Evolutionary conservation across 805 yeast genomes (phyloP).

Genomic region (Blastobotrys parvus): DNA sequence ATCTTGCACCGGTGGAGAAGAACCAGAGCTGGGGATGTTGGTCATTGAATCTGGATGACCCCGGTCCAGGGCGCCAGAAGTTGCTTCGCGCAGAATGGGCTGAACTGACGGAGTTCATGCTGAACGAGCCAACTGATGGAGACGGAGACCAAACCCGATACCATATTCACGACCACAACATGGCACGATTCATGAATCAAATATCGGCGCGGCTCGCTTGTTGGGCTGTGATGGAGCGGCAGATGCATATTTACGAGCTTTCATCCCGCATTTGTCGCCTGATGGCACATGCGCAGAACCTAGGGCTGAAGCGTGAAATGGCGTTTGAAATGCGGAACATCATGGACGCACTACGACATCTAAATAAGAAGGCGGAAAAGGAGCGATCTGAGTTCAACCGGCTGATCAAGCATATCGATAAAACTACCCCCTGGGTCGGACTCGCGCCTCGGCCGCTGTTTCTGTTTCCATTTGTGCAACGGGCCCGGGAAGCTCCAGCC

Average conservation of each 20-base stretch:
- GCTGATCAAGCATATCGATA: not conserved
- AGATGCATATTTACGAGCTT: not conserved
- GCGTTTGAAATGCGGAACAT: not conserved
- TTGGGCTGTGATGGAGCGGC: not conserved
- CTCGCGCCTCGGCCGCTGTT: too few relatives aligned
- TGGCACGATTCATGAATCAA: not conserved
- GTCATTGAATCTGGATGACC: not conserved
- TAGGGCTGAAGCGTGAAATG: not conserved
- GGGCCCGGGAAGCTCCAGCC: too few relatives aligned
- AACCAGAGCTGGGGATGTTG: not conserved
- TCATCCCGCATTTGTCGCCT: not conserved
- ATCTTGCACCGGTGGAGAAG: not conserved
- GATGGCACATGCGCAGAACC: not conserved
- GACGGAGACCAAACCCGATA: not conserved
- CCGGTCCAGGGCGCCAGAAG: not conserved
- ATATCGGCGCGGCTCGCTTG: not conserved
- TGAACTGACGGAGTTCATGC: not conserved
- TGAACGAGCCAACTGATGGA: not conserved
- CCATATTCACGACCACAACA: not conserved
- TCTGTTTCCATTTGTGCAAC: too few relatives aligned
- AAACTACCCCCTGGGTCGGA: not conserved
- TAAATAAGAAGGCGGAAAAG: not conserved
- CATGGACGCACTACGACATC: not conserved
- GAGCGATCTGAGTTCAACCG: not conserved
- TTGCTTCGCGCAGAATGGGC: not conserved